Conservation (phyloP, 805 yeast species). For the Schwanniomyces polymorphus region DNA sequence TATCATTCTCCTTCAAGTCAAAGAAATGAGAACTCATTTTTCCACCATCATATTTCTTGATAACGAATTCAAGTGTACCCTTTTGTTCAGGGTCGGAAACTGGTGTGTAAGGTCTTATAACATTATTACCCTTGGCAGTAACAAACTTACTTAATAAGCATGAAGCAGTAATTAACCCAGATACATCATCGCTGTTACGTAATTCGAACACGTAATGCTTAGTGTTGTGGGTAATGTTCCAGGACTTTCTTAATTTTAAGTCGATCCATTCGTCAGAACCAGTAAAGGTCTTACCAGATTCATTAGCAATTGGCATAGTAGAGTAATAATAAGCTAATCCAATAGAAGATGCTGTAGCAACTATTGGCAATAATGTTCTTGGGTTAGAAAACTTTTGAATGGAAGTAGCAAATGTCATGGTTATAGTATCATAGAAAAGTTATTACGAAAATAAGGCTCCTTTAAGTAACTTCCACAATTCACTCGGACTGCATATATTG, state of each 20-base stretch:
- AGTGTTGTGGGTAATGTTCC: conserved; percentile 59
- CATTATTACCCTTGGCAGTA: conserved; percentile 81
- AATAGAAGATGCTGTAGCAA: conserved; percentile 31
- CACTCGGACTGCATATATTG: neutral
- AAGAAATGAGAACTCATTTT: conserved; percentile 77
- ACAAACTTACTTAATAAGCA: conserved; percentile 78
- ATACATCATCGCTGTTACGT: conserved; percentile 60
- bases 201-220: conserved; percentile 71
- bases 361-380: conserved; percentile 27
- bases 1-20: conserved; percentile 72
- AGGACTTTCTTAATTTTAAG: conserved; percentile 52
- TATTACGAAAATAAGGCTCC: neutral
- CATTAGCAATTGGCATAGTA: conserved; percentile 28
- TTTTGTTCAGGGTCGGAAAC: conserved; percentile 63
- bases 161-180: conserved; percentile 82
- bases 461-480: neutral
- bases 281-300: conserved; percentile 48
- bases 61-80: conserved; percentile 77
- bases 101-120: conserved; percentile 90
- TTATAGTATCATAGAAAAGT: neutral
- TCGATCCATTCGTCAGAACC: conserved; percentile 74
- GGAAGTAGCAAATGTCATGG: conserved; percentile 21
- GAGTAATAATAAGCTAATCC: conserved; percentile 32
- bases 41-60: conserved; percentile 85
- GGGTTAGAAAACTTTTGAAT: conserved; percentile 25